Evolutionary conservation across 257 asterid genomes (phyloP).

Genomic region (Capsicum chinense): DNA sequence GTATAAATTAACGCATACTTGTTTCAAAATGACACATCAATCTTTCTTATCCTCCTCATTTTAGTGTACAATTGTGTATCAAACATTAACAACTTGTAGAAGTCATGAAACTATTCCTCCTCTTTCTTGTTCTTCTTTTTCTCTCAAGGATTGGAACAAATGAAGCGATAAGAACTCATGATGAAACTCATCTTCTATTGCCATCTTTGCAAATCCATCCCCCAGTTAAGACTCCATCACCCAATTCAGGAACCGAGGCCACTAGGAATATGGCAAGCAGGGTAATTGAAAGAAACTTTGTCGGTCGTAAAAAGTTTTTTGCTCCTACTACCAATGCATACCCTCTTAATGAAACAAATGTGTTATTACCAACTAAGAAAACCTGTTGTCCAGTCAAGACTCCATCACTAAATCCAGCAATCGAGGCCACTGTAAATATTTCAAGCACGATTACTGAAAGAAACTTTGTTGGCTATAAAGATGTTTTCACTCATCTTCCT

Average conservation of each 20-base stretch:
- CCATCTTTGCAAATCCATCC: background rate
- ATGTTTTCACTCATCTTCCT: no score
- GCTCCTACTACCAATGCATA: background rate
- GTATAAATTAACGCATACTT: background rate
- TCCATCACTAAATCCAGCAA: no score
- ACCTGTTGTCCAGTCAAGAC: no score
- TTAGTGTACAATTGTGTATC: background rate
- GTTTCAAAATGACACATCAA: background rate
- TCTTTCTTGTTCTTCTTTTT: background rate
- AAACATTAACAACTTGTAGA: background rate
- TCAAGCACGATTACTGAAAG: no score
- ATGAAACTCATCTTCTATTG: background rate
- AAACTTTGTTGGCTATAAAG: no score
- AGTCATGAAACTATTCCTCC: background rate
- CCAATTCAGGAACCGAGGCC: conserved; percentile 21
- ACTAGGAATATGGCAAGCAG: background rate
- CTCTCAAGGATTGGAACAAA: background rate
- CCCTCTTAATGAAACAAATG: no score
- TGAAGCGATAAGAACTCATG: background rate
- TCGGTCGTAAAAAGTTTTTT: background rate
- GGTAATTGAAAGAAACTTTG: background rate
- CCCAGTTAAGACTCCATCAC: no score
- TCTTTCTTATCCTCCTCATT: background rate
- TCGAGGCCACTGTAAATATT: no score
- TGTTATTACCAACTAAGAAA: no score